These are phyloP conservation scores for Hericium rajendrae DNA, from an alignment of 768 basidiomycete species.

Conservation along the genomic window DNA sequence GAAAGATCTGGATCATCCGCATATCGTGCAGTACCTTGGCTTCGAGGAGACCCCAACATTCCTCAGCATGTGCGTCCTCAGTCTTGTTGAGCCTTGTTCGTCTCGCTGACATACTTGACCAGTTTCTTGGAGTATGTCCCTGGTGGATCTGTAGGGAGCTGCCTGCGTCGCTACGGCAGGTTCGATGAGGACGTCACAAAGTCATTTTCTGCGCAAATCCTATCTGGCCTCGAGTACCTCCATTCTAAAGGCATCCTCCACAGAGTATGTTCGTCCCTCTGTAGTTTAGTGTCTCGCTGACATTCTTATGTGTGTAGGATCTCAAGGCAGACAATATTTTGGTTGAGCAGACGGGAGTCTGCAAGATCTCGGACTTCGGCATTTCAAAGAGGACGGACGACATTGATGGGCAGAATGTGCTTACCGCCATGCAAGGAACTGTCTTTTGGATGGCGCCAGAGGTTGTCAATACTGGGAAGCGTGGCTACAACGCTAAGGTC, in stretches of 20 bases:
- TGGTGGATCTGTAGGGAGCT: conserved; percentile 89
- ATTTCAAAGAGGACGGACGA: conserved; percentile 96
- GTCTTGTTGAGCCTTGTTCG: neutral
- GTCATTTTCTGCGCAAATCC: conserved; percentile 87
- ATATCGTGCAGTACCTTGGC: conserved; percentile 96
- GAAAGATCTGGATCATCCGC: conserved; percentile 92
- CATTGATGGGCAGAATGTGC: conserved; percentile 68
- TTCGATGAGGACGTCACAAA: conserved; percentile 89
- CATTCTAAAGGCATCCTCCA: conserved; percentile 90
- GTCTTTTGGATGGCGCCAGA: conserved; percentile 99
- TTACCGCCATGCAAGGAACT: conserved; percentile 93
- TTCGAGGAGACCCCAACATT: conserved; percentile 84
- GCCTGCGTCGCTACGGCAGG: conserved; percentile 84
- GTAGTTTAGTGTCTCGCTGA: neutral
- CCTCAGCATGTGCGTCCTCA: conserved; percentile 74
- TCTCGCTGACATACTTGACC: neutral
- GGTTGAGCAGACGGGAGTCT: conserved; percentile 82
- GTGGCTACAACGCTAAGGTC: conserved; percentile 92
- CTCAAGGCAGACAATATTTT: conserved; percentile 98
- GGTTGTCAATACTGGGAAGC: conserved; percentile 78
- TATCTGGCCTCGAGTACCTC: conserved; percentile 86
- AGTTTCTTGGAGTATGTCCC: conserved; percentile 99
- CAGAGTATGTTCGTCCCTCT: conserved; percentile 41
- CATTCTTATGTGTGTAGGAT: conserved; percentile 42
- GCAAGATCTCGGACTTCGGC: conserved; percentile 98